Conservation (phyloP, 116 monocot genomes). For the Trichopus zeylanicus region DNA sequence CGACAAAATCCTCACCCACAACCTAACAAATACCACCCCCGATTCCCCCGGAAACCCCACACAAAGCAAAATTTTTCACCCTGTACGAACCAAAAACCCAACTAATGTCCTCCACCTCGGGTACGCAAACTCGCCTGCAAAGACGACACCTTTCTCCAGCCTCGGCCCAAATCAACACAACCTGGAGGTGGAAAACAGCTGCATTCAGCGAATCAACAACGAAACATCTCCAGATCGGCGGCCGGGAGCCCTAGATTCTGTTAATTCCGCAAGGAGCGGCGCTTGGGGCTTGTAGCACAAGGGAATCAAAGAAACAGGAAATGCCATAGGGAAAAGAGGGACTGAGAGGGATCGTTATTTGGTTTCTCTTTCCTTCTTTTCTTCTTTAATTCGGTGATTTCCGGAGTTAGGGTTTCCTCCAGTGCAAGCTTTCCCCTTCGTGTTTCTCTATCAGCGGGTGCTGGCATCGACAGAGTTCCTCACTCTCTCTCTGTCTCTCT, state of each 20-base stretch:
- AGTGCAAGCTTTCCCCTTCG: conserved; percentile 2
- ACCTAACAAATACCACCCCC: no score
- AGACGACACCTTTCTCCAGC: not conserved
- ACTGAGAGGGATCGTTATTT: not conserved
- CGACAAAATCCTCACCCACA: no score
- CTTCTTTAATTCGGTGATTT: not conserved
- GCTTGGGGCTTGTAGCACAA: no score
- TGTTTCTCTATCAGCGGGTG: no score
- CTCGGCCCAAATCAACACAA: not conserved
- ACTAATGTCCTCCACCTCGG: not conserved
- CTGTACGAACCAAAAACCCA: not conserved
- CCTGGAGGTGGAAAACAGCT: not conserved
- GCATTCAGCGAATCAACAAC: not conserved
- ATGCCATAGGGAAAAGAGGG: not conserved
- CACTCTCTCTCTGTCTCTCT: not conserved
- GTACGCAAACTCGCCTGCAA: not conserved
- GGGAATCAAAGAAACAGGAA: not conserved
- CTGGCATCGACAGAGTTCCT: no score
- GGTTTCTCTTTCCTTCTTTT: conserved; percentile 1
- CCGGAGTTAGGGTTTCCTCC: not conserved
- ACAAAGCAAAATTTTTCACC: not conserved
- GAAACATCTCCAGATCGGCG: not conserved
- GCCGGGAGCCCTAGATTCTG: not conserved
- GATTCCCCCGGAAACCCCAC: no score
- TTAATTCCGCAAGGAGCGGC: not conserved